phyloP scores from a whole-genome alignment of 2,329 filamentous ascomycete genomes.

The Colletotrichum acutatum region DNA sequence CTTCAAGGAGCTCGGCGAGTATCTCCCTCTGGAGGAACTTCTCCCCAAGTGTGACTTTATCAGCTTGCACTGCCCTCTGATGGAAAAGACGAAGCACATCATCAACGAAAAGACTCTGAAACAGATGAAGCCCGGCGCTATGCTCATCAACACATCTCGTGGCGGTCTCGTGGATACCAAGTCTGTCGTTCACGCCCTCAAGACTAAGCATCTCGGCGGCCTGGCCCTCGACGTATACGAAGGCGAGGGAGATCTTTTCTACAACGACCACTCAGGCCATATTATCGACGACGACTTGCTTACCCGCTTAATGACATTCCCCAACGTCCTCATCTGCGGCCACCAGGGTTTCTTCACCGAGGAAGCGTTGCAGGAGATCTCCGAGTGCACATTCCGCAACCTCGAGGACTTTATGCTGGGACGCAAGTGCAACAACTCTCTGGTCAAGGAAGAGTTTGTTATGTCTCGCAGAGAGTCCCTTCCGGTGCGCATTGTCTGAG shows the following conservation, averaged over 20 bases:
- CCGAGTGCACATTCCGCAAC: conserved; percentile 68
- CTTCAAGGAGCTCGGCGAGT: conserved; percentile 61
- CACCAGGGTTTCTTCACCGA: conserved; percentile 78
- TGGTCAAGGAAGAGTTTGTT: conserved; percentile 41
- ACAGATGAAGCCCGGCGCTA: conserved; percentile 67
- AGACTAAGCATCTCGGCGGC: conserved; percentile 68
- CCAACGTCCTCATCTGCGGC: conserved; percentile 73
- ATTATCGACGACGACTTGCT: conserved; percentile 75
- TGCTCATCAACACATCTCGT: conserved; percentile 76
- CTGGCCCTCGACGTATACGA: conserved; percentile 77
- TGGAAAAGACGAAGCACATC: conserved; percentile 67
- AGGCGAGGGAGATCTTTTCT: conserved; percentile 71
- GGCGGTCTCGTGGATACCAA: conserved; percentile 72
- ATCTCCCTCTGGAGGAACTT: conserved; percentile 64
- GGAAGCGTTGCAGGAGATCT: conserved; percentile 73
- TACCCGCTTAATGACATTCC: conserved; percentile 75
- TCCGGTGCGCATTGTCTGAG: conserved; percentile 45
- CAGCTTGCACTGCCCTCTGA: conserved; percentile 74
- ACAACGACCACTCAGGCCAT: conserved; percentile 71
- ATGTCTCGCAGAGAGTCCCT: conserved; percentile 40
- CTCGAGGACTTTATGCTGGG: conserved; percentile 55
- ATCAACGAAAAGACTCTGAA: conserved; percentile 65
- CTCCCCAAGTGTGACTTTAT: conserved; percentile 69
- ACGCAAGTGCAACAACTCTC: conserved; percentile 49
- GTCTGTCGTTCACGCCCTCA: conserved; percentile 70